Percentiles rank a stretch among this genome's conserved stretches.
Evolutionary conservation across 2,329 filamentous ascomycete species (phyloP).

Genomic region (Ophiognomonia clavigignenti-juglandacearum): DNA sequence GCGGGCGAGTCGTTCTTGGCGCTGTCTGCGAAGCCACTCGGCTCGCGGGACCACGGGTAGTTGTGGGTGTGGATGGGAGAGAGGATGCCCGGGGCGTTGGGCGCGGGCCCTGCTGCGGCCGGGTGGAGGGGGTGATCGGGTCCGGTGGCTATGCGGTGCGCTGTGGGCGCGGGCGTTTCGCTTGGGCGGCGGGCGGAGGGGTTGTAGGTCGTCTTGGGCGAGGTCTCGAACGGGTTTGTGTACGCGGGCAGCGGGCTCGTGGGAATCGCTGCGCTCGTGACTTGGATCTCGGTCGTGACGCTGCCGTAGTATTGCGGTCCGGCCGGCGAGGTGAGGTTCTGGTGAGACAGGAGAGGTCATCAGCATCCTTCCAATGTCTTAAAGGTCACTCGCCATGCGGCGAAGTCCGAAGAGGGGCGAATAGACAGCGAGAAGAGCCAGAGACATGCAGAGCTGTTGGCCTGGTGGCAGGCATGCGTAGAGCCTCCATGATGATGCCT

Average conservation of each 20-base stretch:
- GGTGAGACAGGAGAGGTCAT: slow-evolving; percentile 7
- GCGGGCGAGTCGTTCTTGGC: neutral
- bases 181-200: neutral
- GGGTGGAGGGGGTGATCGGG: slow-evolving; percentile 7
- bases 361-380: neutral
- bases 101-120: slow-evolving; percentile 1
- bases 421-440: neutral
- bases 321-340: slow-evolving; percentile 10
- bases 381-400: neutral
- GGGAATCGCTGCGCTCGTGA: slow-evolving; percentile 26
- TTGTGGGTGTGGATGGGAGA: slow-evolving; percentile 12
- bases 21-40: neutral
- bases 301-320: slow-evolving; percentile 39
- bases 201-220: slow-evolving; percentile 21
- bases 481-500: no score
- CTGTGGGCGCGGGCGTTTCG: neutral
- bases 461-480: no score
- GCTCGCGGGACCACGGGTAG: slow-evolving; percentile 13
- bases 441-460: no score
- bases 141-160: slow-evolving; percentile 14
- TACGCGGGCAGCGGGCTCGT: slow-evolving; percentile 13
- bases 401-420: neutral
- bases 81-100: slow-evolving; percentile 3
- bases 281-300: slow-evolving; percentile 48
- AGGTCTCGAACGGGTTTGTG: slow-evolving; percentile 12